phyloP scores from a whole-genome alignment of 1,284 basidiomycete genomes.

The Malassezia vespertilionis region DNA sequence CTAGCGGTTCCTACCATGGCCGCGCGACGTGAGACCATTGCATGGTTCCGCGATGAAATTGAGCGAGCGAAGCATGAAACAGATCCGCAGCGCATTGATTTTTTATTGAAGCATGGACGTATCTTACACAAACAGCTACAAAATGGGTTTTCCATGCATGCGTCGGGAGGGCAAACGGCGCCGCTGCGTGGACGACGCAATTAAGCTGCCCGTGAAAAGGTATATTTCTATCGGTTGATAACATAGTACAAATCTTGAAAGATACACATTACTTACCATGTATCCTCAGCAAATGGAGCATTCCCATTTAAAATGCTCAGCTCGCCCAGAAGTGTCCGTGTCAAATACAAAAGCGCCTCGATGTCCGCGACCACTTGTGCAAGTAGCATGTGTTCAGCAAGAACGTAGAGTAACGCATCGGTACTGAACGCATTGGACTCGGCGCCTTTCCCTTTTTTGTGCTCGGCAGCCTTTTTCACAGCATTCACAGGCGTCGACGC shows the following conservation, averaged over 20 bases:
- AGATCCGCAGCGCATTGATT: conserved; percentile 3
- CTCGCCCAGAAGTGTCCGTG: conserved; percentile 34
- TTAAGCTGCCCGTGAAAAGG: too few relatives aligned
- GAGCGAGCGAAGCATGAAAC: conserved; percentile 8
- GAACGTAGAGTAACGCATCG: conserved; percentile 28
- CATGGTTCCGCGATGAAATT: conserved; percentile 15
- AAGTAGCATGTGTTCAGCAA: conserved; percentile 38
- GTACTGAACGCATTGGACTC: not conserved
- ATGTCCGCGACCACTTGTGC: conserved; percentile 26
- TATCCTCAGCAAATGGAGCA: too few relatives aligned
- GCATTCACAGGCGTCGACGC: too few relatives aligned
- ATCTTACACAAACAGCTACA: conserved; percentile 4
- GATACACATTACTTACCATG: too few relatives aligned
- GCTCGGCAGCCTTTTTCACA: too few relatives aligned
- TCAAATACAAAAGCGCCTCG: conserved; percentile 27
- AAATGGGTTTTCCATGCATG: not conserved
- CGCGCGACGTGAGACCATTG: conserved; percentile 13
- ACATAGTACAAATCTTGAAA: not conserved
- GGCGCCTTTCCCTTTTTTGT: too few relatives aligned
- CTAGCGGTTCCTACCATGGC: conserved; percentile 1
- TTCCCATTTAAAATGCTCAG: conserved; percentile 20
- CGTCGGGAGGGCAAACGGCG: not conserved
- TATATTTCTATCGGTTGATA: too few relatives aligned
- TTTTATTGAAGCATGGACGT: conserved; percentile 9
- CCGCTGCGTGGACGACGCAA: conserved; percentile 2